Base-by-base conservation (phyloP, 306 rosid species). In the Ormosia emarginata region DNA sequence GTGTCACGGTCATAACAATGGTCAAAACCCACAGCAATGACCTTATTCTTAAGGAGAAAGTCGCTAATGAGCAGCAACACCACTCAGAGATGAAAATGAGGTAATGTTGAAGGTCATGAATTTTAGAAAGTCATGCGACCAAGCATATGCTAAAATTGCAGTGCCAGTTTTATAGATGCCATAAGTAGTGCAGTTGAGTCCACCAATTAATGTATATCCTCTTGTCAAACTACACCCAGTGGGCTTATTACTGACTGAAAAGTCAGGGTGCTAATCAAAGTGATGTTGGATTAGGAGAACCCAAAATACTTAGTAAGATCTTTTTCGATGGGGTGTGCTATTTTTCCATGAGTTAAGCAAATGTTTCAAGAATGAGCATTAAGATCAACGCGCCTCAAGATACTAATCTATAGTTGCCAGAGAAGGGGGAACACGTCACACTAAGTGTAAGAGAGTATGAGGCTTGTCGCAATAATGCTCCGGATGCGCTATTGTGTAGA, bases 11-110 rank as follows among this genome's bases (percentile, higher is more conserved):
- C 86, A 85, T 55, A 2, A 61, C 67, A 8, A 79, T 1, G 12
- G 52, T 47, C 77, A 87, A 33, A 4, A 79, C 7, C 85, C 81
- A 57, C 66, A 79, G 75, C 33, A 53, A 53, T 30, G 11, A 49
- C 7, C 78, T 72, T 82, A 30, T 71, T 84, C 41, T n/a, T 58
- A 2, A 87, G 68, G 9, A 82, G 90, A 32, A 84, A 18, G 1
- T 83, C 86, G 14, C 85, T 79, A 2, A 82, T 43, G 7, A 87
- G 75, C 0, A 85, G 32, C 63, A 87, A 8, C 7, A 80, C 74
- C 10, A 84, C 81, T 6, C 33, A 67, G 74, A 3, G 88, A 87
- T 0, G 79, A 76, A 49, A 87, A 63, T 43, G 88, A 75, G 11
- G 24, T 6, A 24, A 67, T 65, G 64, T 85, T 79, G 33, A 10